Conservation (phyloP, 257 asterid species). For the Mitragyna speciosa region DNA sequence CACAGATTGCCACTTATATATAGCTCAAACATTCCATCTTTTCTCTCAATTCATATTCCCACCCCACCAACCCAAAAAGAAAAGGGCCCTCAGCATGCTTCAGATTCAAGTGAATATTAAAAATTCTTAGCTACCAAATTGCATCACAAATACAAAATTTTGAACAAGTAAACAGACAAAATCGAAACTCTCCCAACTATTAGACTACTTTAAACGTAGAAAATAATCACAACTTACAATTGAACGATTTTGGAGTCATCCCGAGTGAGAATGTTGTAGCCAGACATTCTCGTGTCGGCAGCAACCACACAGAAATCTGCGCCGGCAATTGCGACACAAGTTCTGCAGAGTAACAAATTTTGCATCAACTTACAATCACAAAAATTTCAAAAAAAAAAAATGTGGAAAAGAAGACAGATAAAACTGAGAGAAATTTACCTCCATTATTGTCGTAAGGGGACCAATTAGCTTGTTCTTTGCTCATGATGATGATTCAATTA, state of each 20-base stretch:
- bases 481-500: too few species aligned
- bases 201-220: background rate
- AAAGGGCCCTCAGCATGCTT: background rate
- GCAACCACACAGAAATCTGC: conserved; percentile 91
- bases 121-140: background rate
- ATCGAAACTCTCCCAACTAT: background rate
- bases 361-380: too few species aligned
- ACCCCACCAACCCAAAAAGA: too few species aligned
- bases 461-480: conserved; percentile 79
- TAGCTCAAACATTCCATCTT: background rate
- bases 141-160: background rate
- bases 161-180: background rate
- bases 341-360: conserved; percentile 36
- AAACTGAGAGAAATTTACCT: conserved; percentile 42
- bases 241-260: conserved; percentile 75
- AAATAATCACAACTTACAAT: conserved; percentile 39
- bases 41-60: background rate
- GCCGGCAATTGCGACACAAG: conserved; percentile 85
- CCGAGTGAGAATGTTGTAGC: conserved; percentile 65
- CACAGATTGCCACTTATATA: background rate
- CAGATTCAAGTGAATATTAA: background rate
- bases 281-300: conserved; percentile 81
- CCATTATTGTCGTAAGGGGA: conserved; percentile 95
- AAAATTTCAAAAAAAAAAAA: background rate
- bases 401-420: background rate